Conservation (phyloP, 768 basidiomycete genomes). For the Tulasnella sp. region DNA sequence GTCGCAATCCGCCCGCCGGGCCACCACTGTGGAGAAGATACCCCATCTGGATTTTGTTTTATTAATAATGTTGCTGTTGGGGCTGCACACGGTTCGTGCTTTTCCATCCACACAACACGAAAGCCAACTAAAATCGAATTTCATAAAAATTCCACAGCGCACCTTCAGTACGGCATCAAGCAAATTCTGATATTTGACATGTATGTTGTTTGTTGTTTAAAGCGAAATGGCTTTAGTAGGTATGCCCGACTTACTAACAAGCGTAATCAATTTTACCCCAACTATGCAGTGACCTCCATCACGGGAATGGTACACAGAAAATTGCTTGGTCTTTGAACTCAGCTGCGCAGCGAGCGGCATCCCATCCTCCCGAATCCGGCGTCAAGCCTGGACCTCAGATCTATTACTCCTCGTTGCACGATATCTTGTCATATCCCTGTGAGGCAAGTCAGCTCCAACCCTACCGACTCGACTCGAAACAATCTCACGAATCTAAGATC, state of each 20-base stretch:
- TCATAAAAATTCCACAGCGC: conserved; percentile 39
- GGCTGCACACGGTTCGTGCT: conserved; percentile 66
- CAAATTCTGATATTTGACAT: conserved; percentile 84
- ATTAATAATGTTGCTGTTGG: conserved; percentile 87
- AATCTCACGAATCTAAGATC: not conserved
- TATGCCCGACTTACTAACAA: no score
- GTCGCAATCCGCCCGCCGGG: conserved; percentile 84
- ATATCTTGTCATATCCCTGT: conserved; percentile 84
- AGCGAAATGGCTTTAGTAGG: not conserved
- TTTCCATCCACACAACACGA: not conserved
- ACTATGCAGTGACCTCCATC: conserved; percentile 54
- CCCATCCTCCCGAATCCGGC: conserved; percentile 36
- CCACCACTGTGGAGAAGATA: conserved; percentile 87
- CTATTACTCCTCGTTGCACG: conserved; percentile 91
- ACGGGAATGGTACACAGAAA: conserved; percentile 92
- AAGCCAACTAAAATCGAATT: not conserved
- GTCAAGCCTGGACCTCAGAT: conserved; percentile 32
- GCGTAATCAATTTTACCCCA: not conserved
- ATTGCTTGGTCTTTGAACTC: conserved; percentile 88
- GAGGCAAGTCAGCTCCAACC: conserved; percentile 40
- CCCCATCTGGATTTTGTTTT: conserved; percentile 89
- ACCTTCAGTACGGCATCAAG: conserved; percentile 65
- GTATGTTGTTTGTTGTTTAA: not conserved
- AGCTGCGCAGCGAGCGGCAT: conserved; percentile 59
- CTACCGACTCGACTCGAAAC: not conserved